Evolutionary conservation across 768 basidiomycete species (phyloP).

Genomic region (Lepiota brunneoincarnata): DNA sequence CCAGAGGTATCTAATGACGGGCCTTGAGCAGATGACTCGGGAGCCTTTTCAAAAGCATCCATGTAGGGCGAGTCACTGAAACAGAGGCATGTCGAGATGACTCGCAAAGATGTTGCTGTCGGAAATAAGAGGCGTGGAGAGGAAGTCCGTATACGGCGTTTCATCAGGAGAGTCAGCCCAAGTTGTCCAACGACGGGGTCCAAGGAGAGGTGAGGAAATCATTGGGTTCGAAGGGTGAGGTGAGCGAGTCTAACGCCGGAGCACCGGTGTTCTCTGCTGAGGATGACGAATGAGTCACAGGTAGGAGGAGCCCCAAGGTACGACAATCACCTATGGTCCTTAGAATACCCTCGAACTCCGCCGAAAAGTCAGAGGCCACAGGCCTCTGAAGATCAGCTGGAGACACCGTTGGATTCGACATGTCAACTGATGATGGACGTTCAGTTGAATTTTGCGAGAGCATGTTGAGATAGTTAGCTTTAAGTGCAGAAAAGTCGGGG

Average conservation of each 20-base stretch:
- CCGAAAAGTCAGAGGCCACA: conserved; percentile 20
- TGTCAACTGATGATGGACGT: conserved; percentile 27
- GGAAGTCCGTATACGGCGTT: conserved; percentile 33
- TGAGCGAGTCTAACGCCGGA: conserved; percentile 23
- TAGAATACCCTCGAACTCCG: conserved; percentile 15
- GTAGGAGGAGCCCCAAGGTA: conserved; percentile 1
- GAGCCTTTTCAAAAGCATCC: conserved; percentile 9
- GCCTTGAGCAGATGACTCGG: conserved; percentile 11
- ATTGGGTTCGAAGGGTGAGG: conserved; percentile 21
- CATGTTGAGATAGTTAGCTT: conserved; percentile 70
- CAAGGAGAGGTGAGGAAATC: conserved; percentile 31
- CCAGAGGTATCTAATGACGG: conserved; percentile 16
- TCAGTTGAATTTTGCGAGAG: conserved; percentile 45
- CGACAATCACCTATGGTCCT: conserved; percentile 18
- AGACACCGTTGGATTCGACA: conserved; percentile 23
- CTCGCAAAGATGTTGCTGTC: conserved; percentile 23
- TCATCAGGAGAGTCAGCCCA: conserved; percentile 31
- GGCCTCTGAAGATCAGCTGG: conserved; percentile 20
- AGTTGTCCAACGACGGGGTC: conserved; percentile 22
- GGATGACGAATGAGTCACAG: conserved; percentile 18
- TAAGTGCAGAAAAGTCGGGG: conserved; percentile 48
- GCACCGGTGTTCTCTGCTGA: conserved; percentile 14
- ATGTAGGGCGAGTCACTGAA: conserved; percentile 12
- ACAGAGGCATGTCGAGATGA: conserved; percentile 25
- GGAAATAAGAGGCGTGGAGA: conserved; percentile 34